These are phyloP conservation scores for Aspergillus glaucus DNA, from an alignment of 2,329 filamentous ascomycete genomes.

Conservation along the genomic window DNA sequence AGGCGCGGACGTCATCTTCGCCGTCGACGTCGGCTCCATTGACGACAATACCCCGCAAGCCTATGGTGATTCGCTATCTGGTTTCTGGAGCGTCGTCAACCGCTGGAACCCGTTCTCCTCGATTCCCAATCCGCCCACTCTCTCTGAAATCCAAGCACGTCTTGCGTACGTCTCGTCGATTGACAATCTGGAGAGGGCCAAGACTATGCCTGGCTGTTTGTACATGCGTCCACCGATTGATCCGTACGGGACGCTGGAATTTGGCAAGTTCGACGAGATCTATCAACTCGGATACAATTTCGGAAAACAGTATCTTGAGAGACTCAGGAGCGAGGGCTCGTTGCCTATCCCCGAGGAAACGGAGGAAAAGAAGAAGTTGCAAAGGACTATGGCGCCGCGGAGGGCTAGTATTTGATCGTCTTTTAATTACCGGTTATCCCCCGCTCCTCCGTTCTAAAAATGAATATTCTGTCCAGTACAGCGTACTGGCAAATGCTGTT, in stretches of 20 bases:
- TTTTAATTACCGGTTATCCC: neutral
- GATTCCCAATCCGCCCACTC: constrained; percentile 83
- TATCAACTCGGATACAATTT: constrained; percentile 83
- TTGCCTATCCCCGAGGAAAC: constrained; percentile 65
- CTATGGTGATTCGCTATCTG: constrained; percentile 90
- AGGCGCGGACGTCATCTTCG: constrained; percentile 90
- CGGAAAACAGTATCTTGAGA: constrained; percentile 71
- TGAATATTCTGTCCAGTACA: neutral
- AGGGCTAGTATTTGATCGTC: constrained; percentile 59
- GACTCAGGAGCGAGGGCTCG: constrained; percentile 70
- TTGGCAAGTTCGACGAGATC: constrained; percentile 96
- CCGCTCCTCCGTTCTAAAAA: neutral
- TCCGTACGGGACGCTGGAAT: constrained; percentile 87
- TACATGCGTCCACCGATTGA: constrained; percentile 97
- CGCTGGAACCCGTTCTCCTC: constrained; percentile 94
- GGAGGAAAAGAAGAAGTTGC: constrained; percentile 68
- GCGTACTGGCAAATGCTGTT: no score
- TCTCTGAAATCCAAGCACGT: constrained; percentile 91
- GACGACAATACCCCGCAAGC: constrained; percentile 88
- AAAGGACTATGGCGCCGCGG: constrained; percentile 72
- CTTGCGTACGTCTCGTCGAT: constrained; percentile 93
- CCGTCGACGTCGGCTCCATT: constrained; percentile 85
- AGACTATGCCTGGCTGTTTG: constrained; percentile 80
- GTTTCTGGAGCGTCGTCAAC: constrained; percentile 90
- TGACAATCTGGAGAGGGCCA: constrained; percentile 88